Evolutionary conservation across 495 filamentous ascomycete species (phyloP), one percentile per base, ranked within the genome.

Genomic region (Daldinia childiae): DNA sequence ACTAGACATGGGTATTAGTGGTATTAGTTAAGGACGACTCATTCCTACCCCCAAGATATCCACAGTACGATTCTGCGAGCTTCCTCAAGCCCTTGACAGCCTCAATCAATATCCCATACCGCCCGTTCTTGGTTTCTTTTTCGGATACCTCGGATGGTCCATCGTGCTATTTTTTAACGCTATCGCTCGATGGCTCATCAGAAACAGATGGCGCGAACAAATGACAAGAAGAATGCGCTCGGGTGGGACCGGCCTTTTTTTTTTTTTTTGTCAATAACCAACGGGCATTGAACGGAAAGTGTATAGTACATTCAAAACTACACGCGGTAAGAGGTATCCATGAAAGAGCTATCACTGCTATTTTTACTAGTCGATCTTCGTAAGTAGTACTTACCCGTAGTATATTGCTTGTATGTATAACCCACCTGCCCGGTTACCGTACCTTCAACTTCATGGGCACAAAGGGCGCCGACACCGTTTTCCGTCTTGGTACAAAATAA

Each of bases 81-180:
- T 54, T 30, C 50, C 4, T 54, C 26, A 30, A 30, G 26, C 24
- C 50, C 50, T 54, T 54, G 50, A 54, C 50, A 30, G 50, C 50
- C 50, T 54, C 50, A 30, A 54, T 14, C 6, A 54, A 57, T 21
- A 57, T 36, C 51, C 65, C 70, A 62, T 71, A 69, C 65, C 66
- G 66, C 71, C 17, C 62, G 52, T 73, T 69, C 58, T 29, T 52
- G 51, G 50, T 57, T 19, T 57, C 52, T 14, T 48, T 62, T 60
- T 69, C 71, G 71, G 71, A 73, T 69, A 57, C 62, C 29, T 73
- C 71, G 71, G 71, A 73, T 73, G n/a, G 34, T 14, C 62, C 64
- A 69, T 73, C 71, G 71, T 69, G 64, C 71, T 73, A 69, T 73
- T 66, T 67, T 60, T 19, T 56, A 39, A 66, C 38, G 58, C 71